These are phyloP conservation scores for Trametes coccinea DNA, from an alignment of 768 basidiomycete genomes.

Conservation along the genomic window DNA sequence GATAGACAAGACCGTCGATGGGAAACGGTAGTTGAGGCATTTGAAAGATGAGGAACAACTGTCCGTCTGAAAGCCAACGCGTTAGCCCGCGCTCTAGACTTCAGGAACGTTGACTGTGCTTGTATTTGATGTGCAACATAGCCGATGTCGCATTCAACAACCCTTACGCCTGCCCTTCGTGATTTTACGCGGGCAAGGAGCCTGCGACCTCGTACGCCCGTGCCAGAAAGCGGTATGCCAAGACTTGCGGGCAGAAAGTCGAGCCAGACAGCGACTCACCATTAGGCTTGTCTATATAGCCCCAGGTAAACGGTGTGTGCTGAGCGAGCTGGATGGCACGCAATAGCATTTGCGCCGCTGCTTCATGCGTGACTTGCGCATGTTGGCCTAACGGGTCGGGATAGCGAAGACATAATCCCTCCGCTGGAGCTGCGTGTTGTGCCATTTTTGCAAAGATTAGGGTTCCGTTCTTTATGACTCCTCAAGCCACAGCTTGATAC, in stretches of 20 bases:
- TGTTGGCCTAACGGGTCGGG: constrained; percentile 67
- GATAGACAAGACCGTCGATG: constrained; percentile 74
- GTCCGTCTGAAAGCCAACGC: constrained; percentile 51
- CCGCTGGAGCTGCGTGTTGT: constrained; percentile 50
- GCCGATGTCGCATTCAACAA: too few relatives aligned
- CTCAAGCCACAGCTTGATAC: too few relatives aligned
- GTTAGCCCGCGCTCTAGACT: not conserved
- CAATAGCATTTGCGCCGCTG: constrained; percentile 58
- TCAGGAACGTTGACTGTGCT: too few relatives aligned
- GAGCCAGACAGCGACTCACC: constrained; percentile 44
- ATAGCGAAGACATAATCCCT: constrained; percentile 68
- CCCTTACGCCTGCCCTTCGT: too few relatives aligned
- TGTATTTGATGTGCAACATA: too few relatives aligned
- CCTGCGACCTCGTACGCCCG: too few relatives aligned
- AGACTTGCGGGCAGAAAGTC: too few relatives aligned
- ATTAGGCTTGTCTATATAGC: constrained; percentile 74
- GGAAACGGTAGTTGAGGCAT: constrained; percentile 62
- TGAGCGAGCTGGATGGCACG: constrained; percentile 59
- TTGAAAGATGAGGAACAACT: constrained; percentile 66
- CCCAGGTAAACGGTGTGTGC: constrained; percentile 66
- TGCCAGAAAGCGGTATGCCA: too few relatives aligned
- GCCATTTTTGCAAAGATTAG: not conserved
- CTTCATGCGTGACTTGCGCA: constrained; percentile 53
- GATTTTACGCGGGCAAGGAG: too few relatives aligned
- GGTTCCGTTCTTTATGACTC: not conserved